These are phyloP conservation scores for Ustilago lituana DNA, from an alignment of 1,284 basidiomycete genomes.

Conservation along the genomic window DNA sequence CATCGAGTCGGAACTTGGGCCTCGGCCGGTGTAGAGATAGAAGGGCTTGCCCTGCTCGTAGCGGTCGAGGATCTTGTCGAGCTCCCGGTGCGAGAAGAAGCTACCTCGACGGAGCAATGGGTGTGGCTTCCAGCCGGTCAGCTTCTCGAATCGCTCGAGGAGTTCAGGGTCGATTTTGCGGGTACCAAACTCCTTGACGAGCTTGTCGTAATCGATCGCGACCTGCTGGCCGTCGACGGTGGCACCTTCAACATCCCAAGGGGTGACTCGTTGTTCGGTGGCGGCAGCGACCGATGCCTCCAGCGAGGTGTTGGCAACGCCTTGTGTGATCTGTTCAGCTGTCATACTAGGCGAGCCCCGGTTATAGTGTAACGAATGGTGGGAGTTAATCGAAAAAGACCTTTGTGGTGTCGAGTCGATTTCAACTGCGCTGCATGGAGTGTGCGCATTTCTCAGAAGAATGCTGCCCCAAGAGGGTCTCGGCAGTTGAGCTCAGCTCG, in stretches of 20 bases:
- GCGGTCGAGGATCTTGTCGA: conserved; percentile 90
- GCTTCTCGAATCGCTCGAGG: conserved; percentile 85
- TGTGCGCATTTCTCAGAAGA: conserved; percentile 9
- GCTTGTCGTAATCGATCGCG: conserved; percentile 88
- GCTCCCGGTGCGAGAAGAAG: conserved; percentile 98
- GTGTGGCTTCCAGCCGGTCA: conserved; percentile 92
- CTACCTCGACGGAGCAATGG: conserved; percentile 87
- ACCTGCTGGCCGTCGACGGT: conserved; percentile 86
- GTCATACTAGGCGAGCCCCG: conserved; percentile 10
- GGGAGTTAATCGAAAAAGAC: too few species aligned
- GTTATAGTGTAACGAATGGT: too few species aligned
- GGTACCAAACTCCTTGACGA: conserved; percentile 93
- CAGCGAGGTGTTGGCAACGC: conserved; percentile 48
- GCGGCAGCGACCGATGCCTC: conserved; percentile 38
- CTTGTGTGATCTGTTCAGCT: conserved; percentile 47
- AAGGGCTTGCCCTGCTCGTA: conserved; percentile 98
- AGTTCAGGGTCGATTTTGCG: conserved; percentile 80
- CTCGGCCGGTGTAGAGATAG: conserved; percentile 96
- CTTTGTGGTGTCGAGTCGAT: conserved; percentile 14
- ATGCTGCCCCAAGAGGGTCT: conserved; percentile 21
- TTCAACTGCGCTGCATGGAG: neutral
- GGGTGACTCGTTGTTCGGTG: conserved; percentile 84
- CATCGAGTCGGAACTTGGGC: conserved; percentile 95
- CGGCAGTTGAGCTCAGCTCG: neutral
- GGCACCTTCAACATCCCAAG: conserved; percentile 96